These are phyloP conservation scores for Acanthamoeba sp. DNA, from an alignment of 208 protist genomes.

Conservation along the genomic window DNA sequence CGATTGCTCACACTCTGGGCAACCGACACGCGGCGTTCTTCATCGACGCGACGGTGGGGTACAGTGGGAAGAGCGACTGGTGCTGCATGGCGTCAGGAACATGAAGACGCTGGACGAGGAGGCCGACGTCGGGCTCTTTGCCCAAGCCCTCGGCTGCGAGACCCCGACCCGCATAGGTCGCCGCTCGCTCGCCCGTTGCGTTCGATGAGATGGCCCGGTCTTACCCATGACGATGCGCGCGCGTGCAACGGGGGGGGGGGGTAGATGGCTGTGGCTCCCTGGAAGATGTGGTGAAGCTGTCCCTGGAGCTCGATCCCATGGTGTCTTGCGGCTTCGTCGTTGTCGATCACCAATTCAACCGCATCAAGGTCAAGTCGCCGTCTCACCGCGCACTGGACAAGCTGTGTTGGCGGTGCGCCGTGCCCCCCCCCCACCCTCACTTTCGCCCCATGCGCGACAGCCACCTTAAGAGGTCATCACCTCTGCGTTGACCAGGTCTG, in stretches of 20 bases:
- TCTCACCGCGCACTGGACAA: neutral
- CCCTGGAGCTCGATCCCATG: constrained; percentile 2
- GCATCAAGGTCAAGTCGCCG: constrained; percentile 49
- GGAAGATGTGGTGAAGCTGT: neutral
- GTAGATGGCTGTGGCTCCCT: neutral
- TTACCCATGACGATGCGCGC: neutral
- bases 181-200: neutral
- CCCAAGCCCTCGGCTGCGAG: neutral
- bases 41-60: neutral
- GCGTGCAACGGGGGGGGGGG: neutral
- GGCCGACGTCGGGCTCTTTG: neutral
- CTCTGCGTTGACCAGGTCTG: no score
- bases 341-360: neutral
- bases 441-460: no score
- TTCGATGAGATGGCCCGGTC: neutral
- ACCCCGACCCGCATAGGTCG: neutral
- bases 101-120: constrained; percentile 9
- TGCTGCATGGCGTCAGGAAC: constrained; percentile 21
- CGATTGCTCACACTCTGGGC: no score
- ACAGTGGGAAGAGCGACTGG: neutral
- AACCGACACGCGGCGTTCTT: neutral
- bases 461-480: no score
- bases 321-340: constrained; percentile 25
- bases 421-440: neutral
- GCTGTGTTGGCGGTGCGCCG: constrained; percentile 19